Evolutionary conservation across 441 rosid species (phyloP).

Genomic region (Brassica hybrid): DNA sequence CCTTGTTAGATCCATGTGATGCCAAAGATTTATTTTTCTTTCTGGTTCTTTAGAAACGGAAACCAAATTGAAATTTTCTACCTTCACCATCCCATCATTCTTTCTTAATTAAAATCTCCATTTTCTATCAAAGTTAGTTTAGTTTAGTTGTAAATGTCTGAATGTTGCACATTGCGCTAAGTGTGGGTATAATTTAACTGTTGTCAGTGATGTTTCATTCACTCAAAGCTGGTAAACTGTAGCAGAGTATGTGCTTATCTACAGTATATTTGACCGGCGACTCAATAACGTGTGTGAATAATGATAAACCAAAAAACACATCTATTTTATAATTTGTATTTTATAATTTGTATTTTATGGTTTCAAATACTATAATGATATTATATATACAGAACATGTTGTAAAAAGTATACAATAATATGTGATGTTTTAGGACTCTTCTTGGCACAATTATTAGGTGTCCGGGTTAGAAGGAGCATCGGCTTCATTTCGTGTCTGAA

Average conservation of each 20-base stretch:
- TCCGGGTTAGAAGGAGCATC: conserved; percentile 36
- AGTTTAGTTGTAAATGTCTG: background rate
- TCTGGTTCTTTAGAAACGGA: background rate
- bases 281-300: conserved; percentile 24
- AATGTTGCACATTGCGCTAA: conserved; percentile 1
- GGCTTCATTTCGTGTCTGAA: conserved; percentile 34
- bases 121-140: conserved; percentile 3
- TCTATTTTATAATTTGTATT: background rate
- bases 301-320: conserved; percentile 7
- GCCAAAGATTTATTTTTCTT: background rate
- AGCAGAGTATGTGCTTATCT: conserved; percentile 10
- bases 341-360: conserved; percentile 16
- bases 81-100: background rate
- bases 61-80: background rate
- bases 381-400: background rate
- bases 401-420: background rate
- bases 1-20: conserved; percentile 3
- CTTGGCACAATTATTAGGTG: conserved; percentile 37
- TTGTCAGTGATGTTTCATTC: conserved; percentile 22
- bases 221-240: conserved; percentile 8
- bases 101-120: background rate
- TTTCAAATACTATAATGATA: background rate
- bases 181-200: background rate
- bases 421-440: conserved; percentile 26
- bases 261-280: conserved; percentile 37